A percentile compares a stretch with the other conserved stretches of the same genome.
These are phyloP conservation scores for Cryptosporidium sp. DNA, from an alignment of 169 alveolate species.

Conservation along the genomic window DNA sequence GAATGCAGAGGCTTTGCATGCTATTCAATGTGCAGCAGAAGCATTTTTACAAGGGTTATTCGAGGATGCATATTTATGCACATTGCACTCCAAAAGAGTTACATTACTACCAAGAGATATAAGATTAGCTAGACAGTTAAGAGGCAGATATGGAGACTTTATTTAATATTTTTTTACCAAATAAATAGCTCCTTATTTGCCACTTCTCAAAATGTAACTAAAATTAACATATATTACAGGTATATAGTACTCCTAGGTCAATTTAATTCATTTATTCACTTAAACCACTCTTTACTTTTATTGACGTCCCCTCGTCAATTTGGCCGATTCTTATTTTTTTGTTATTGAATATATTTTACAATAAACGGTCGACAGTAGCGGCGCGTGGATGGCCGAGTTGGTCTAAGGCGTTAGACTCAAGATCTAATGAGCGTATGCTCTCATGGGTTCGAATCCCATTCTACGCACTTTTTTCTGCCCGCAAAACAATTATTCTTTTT, in stretches of 20 bases:
- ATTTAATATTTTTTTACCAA: constrained; percentile 4
- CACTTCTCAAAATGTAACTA: neutral
- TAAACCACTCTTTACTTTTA: neutral
- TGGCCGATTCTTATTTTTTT: neutral
- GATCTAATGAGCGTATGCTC: constrained; percentile 86
- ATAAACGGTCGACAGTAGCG: neutral
- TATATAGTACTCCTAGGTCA: neutral
- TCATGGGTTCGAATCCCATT: constrained; percentile 87
- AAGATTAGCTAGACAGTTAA: constrained; percentile 85
- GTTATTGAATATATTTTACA: neutral
- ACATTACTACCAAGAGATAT: constrained; percentile 88
- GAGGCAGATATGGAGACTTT: constrained; percentile 80
- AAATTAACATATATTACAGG: constrained; percentile 14
- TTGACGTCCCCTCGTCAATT: neutral
- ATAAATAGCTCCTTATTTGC: neutral
- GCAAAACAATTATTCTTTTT: neutral
- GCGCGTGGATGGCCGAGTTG: constrained; percentile 86
- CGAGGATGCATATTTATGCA: constrained; percentile 88
- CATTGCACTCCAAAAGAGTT: constrained; percentile 88
- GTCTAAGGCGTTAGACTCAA: constrained; percentile 88
- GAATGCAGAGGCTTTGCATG: constrained; percentile 85
- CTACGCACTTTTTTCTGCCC: constrained; percentile 77
- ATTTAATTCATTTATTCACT: neutral
- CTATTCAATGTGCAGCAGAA: constrained; percentile 88
- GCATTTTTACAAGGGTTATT: constrained; percentile 85